These are phyloP conservation scores for Neospora caninum DNA, from an alignment of 169 alveolate genomes.

Conservation along the genomic window DNA sequence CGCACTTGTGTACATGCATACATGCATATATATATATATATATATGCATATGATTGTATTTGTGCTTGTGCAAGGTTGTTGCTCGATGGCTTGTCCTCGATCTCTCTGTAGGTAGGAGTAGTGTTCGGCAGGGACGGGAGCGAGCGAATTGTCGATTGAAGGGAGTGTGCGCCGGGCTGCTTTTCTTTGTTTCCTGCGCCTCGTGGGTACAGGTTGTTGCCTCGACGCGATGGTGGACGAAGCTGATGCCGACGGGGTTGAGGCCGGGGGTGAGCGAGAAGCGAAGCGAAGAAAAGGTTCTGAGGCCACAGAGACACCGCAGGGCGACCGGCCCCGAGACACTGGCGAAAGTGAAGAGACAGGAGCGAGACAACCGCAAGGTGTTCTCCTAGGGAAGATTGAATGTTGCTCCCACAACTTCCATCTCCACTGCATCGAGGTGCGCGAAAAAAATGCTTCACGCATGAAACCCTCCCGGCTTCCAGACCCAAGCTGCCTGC, in stretches of 20 bases:
- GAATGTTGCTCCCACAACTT: not conserved
- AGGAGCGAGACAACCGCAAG: not conserved
- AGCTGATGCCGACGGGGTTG: not conserved
- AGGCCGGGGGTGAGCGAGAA: not conserved
- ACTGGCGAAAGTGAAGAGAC: not conserved
- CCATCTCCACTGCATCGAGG: conserved; percentile 23
- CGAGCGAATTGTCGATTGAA: not conserved
- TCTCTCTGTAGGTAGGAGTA: not conserved
- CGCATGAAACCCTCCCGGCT: too few species aligned
- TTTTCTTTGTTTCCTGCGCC: not conserved
- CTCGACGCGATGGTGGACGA: not conserved
- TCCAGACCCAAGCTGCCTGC: too few species aligned
- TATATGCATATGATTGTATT: not conserved
- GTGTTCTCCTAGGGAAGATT: not conserved
- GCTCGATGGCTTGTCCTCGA: not conserved
- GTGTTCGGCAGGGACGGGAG: not conserved
- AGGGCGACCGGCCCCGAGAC: too few species aligned
- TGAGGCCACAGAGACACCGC: too few species aligned
- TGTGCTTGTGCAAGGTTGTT: not conserved
- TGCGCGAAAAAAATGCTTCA: too few species aligned
- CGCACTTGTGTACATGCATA: not conserved
- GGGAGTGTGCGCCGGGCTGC: not conserved
- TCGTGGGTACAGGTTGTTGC: not conserved
- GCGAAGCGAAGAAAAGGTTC: not conserved
- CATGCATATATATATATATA: conserved; percentile 9